Evolutionary conservation across 208 protist species (phyloP).

Genomic region (Kentomonas sorsogonicus): DNA sequence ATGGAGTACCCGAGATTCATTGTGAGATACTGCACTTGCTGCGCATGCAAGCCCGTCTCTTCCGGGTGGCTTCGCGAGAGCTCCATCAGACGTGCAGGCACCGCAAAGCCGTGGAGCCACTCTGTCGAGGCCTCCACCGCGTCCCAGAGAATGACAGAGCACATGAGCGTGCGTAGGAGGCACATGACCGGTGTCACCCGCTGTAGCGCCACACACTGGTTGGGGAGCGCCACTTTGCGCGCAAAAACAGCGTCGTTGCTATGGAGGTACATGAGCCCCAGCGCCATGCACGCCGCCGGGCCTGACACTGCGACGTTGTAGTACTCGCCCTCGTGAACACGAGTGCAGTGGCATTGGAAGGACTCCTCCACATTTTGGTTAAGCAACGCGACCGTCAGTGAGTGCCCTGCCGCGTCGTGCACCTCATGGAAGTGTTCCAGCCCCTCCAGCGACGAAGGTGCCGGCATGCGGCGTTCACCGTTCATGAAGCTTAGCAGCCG

Average conservation of each 20-base stretch:
- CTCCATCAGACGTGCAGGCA: conserved; percentile 16
- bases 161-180: conserved; percentile 71
- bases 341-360: conserved; percentile 42
- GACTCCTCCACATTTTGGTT: conserved; percentile 35
- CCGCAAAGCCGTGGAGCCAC: conserved; percentile 45
- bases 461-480: conserved; percentile 43
- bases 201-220: conserved; percentile 55
- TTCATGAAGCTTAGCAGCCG: conserved; percentile 67
- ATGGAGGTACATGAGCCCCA: conserved; percentile 74
- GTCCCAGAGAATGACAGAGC: conserved; percentile 61
- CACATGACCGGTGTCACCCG: conserved; percentile 60
- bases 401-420: conserved; percentile 43
- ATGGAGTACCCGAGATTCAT: conserved; percentile 79
- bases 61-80: neutral
- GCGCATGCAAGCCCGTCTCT: conserved; percentile 24
- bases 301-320: conserved; percentile 72
- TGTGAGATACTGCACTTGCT: conserved; percentile 69
- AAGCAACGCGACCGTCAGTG: conserved; percentile 52
- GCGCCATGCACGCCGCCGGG: conserved; percentile 59
- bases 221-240: conserved; percentile 36
- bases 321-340: conserved; percentile 68
- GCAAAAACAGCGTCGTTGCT: conserved; percentile 51
- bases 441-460: conserved; percentile 40
- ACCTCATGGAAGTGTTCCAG: conserved; percentile 53
- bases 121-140: conserved; percentile 35